Base-by-base conservation (phyloP, 2,329 filamentous ascomycete species). In the Stromatinia cepivora region DNA sequence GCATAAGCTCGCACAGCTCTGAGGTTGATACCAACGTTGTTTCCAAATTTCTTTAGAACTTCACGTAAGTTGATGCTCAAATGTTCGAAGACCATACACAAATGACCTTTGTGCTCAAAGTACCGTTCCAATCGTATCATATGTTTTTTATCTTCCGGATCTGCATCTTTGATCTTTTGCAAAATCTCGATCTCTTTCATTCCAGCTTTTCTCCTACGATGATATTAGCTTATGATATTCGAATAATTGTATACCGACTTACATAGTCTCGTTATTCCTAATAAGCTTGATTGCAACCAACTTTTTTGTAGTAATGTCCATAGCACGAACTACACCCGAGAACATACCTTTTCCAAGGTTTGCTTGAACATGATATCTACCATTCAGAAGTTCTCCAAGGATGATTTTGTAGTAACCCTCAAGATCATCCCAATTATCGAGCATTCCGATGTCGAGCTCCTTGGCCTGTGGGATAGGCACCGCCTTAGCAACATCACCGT, bases 201-300 rank as follows among this genome's bases (percentile, higher is more conserved):
- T 28, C 94, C 95, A 58, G 93, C 94, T 80, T 97, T 97, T 74
- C 89, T 87, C 79, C 84, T 82, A 72, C 2, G 31, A 58, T 62
- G 71, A 46, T 46, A 69, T 80, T 63, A 79, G 78, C 68, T 64
- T 48, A 20, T n/a, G 10, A 31, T 36, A 52, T n/a, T 50, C 20
- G 22, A 54, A n/a, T n/a, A 61, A 53, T 36, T 42, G 48, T 20
- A 39, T 61, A 48, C 70, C 72, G 58, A 70, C 74, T 75, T 81
- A 84, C 88, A 97, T 90, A 17, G 92, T 92, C 77, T 97, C 94
- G 76, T 99, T 98, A 80, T 96, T 96, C 72, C 95, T 92, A 80
- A 98, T 97, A 76, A 99, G 95, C 82, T 99, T 99, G 84, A 99
- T 92, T 34, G 95, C 95, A 45, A 98, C 94, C n/a, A 91, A 79